Evolutionary conservation across 1,284 basidiomycete species (phyloP).

Genomic region (Puccinia coronata): DNA sequence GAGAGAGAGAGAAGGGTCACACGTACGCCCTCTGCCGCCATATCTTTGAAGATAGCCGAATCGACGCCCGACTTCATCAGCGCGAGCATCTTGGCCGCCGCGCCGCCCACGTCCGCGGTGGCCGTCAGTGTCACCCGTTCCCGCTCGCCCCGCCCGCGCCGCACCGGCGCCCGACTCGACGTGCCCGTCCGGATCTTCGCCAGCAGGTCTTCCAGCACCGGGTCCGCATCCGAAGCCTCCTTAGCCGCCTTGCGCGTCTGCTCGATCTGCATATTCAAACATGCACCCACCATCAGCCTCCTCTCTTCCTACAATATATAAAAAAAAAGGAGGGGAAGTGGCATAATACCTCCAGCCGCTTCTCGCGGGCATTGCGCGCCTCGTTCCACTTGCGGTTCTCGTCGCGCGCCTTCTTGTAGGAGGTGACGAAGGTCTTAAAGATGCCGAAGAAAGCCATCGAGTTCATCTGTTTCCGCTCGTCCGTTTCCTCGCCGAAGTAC

Average conservation of each 20-base stretch:
- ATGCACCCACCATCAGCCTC: background rate
- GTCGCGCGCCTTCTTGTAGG: slow-evolving; percentile 83
- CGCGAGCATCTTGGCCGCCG: slow-evolving; percentile 48
- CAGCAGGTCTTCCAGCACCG: slow-evolving; percentile 40
- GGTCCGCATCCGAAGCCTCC: slow-evolving; percentile 39
- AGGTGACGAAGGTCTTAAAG: slow-evolving; percentile 90
- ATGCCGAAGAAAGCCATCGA: slow-evolving; percentile 88
- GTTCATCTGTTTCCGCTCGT: slow-evolving; percentile 68
- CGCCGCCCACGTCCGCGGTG: slow-evolving; percentile 21
- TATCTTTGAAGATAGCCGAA: slow-evolving; percentile 31
- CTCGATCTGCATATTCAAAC: slow-evolving; percentile 7
- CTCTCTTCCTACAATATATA: no score
- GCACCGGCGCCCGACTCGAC: slow-evolving; percentile 36
- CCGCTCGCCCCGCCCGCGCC: slow-evolving; percentile 9
- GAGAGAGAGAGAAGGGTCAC: background rate
- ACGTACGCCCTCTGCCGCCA: slow-evolving; percentile 46
- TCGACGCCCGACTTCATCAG: slow-evolving; percentile 44
- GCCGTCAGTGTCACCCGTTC: slow-evolving; percentile 30
- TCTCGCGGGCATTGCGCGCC: slow-evolving; percentile 68
- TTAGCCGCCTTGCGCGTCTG: slow-evolving; percentile 30
- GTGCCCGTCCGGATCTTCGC: slow-evolving; percentile 44
- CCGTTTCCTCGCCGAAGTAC: slow-evolving; percentile 83
- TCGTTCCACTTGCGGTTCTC: slow-evolving; percentile 74
- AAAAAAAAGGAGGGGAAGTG: no score
- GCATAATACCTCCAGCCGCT: slow-evolving; percentile 61